Conservation (phyloP, 164 flowering plant genomes). For the Cinnamomum micranthum region DNA sequence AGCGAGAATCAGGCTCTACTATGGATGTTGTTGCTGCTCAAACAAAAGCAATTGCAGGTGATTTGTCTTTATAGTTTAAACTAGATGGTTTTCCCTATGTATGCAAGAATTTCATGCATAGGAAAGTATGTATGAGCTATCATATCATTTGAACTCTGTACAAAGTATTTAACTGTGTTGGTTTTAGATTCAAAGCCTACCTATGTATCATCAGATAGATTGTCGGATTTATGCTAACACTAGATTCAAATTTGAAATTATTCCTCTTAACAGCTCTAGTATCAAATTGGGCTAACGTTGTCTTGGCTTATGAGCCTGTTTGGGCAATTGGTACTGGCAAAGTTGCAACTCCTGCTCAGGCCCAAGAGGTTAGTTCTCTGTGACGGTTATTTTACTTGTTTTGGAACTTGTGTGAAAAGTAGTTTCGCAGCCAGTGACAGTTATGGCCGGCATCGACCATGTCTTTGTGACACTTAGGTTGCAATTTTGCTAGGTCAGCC, state of each 20-base stretch:
- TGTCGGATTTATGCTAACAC: constrained; percentile 1
- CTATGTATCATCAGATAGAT: too few relatives aligned
- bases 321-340: constrained; percentile 97
- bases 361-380: constrained; percentile 67
- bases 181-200: neutral
- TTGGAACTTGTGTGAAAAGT: too few relatives aligned
- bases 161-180: neutral
- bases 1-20: constrained; percentile 78
- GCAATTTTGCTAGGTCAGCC: too few relatives aligned
- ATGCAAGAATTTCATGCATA: neutral
- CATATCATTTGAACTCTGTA: neutral
- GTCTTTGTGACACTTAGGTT: too few relatives aligned
- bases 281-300: constrained; percentile 60
- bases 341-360: constrained; percentile 87
- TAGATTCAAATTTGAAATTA: neutral
- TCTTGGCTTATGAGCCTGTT: constrained; percentile 87
- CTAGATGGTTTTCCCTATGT: neutral
- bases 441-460: too few relatives aligned
- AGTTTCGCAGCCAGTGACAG: neutral
- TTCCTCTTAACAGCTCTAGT: constrained; percentile 39
- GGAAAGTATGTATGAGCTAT: neutral
- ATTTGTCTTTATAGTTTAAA: neutral
- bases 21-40: constrained; percentile 75
- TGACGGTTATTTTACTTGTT: neutral
- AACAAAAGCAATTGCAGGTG: constrained; percentile 83